Evolutionary conservation across 345 rosid species (phyloP).

Genomic region (Pistacia atlantica): DNA sequence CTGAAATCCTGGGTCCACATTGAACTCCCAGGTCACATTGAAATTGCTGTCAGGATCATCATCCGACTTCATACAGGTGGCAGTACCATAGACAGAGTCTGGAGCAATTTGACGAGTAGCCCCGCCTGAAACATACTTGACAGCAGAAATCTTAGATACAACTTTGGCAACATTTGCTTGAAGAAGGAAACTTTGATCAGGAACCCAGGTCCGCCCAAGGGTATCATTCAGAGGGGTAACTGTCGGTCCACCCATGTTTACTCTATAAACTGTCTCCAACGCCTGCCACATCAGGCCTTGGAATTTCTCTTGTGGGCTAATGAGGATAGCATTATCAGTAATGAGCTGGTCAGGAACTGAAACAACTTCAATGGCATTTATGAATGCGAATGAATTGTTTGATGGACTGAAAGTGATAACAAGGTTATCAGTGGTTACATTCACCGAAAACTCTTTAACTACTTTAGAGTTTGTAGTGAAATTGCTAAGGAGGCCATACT

Average conservation of each 20-base stretch:
- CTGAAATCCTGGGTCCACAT: slow-evolving; percentile 62
- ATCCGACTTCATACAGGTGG: slow-evolving; percentile 54
- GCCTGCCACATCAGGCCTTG: slow-evolving; percentile 59
- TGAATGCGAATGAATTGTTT: slow-evolving; percentile 56
- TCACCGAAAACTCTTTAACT: slow-evolving; percentile 73
- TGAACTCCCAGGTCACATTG: slow-evolving; percentile 83
- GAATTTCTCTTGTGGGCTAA: slow-evolving; percentile 36
- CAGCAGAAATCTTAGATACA: too few relatives aligned
- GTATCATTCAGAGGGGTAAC: slow-evolving; percentile 53
- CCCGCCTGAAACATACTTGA: slow-evolving; percentile 26
- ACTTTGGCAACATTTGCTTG: too few relatives aligned
- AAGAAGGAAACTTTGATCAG: too few relatives aligned
- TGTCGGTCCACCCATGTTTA: slow-evolving; percentile 86
- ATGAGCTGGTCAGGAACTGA: slow-evolving; percentile 71
- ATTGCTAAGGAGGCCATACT: slow-evolving; percentile 54
- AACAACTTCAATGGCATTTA: slow-evolving; percentile 80
- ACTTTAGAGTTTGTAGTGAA: slow-evolving; percentile 39
- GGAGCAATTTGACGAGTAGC: slow-evolving; percentile 69
- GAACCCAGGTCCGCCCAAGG: slow-evolving; percentile 33
- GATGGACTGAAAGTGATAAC: slow-evolving; percentile 66
- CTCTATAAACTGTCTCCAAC: slow-evolving; percentile 69
- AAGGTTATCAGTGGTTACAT: slow-evolving; percentile 47
- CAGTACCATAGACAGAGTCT: slow-evolving; percentile 69
- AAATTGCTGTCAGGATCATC: slow-evolving; percentile 52
- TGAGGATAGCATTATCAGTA: slow-evolving; percentile 31